Evolutionary conservation across 345 rosid species (phyloP).

Genomic region (Murraya paniculata): DNA sequence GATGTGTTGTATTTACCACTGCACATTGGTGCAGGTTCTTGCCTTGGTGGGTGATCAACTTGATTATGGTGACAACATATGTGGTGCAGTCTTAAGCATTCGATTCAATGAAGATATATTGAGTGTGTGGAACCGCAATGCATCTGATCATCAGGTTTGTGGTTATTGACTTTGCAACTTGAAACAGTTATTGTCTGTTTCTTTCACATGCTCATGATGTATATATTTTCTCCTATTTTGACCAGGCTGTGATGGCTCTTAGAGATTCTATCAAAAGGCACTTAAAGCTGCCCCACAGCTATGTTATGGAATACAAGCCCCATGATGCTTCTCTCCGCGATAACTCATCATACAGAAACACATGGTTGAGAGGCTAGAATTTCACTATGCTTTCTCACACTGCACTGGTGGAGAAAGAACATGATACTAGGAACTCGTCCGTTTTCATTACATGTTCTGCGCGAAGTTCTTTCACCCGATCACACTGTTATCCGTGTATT

Average conservation of each 20-base stretch:
- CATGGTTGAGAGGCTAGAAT: constrained; percentile 89
- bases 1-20: background rate
- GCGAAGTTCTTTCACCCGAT: background rate
- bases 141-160: constrained; percentile 87
- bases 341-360: constrained; percentile 88
- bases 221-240: background rate
- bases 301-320: constrained; percentile 97
- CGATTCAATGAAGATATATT: constrained; percentile 92
- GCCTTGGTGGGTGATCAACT: constrained; percentile 92
- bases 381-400: background rate
- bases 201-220: background rate
- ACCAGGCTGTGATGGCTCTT: constrained; percentile 86
- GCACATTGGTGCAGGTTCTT: constrained; percentile 57
- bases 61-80: constrained; percentile 73
- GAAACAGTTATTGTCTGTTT: background rate
- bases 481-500: background rate
- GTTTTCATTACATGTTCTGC: background rate
- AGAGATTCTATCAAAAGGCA: constrained; percentile 87
- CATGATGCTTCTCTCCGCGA: constrained; percentile 93
- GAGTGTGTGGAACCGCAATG: constrained; percentile 90
- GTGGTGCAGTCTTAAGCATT: constrained; percentile 92
- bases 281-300: constrained; percentile 83
- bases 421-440: background rate
- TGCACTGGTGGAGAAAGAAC: background rate
- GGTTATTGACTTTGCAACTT: background rate